Base-by-base conservation (phyloP, 139 green algal species). In the Ulvella scutata region DNA sequence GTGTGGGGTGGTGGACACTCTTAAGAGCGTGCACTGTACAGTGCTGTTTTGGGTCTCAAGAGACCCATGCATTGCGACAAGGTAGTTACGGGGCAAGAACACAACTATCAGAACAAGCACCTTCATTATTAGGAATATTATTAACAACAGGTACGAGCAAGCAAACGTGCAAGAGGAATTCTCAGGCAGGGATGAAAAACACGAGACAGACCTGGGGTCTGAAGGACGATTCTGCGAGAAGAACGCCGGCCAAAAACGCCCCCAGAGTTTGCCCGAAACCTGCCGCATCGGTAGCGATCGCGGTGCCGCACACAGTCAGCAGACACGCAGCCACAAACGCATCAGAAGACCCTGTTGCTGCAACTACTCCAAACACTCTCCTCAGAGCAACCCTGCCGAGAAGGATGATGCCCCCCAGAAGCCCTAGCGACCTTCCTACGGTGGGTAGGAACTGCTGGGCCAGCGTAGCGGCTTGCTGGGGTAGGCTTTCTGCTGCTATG, bases 281-380 rank as follows among this genome's bases (percentile, higher is more conserved):
- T 38, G 98, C 79, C 39, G 76, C 77, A 79, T 93, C 82, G 0
- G 93, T 97, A 31, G 91, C 61, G 61, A 96, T 82, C 7, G 81
- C 82, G 4, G 88, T 90, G 61, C 92, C 93, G 2, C 90, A 91
- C 21, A 98, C 93, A 2, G 86, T 96, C 43, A 98, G 85, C 78
- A 98, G 82, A 76, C 88, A 96, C 40, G 97, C 82, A 21, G 91
- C 91, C 23, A 98, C 86, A 82, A 98, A 98, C n/a, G 90, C 90
- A 81, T 98, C 93, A 37, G 83, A 75, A 31, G 82, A 89, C n/a
- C 51, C 51, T 6, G 51, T 34, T 26, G 34, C 73, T 44, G 38
- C 44, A 72, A 79, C 37, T 40, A 88, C 79, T 78, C 89, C 87
- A 80, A 94, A 97, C 0, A 94, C 75, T 33, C 85, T 77, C 10